Percentiles rank a stretch among this genome's conserved stretches.
phyloP scores from a whole-genome alignment of 2,329 filamentous ascomycete genomes.

The Dactylellina parvicollis region DNA sequence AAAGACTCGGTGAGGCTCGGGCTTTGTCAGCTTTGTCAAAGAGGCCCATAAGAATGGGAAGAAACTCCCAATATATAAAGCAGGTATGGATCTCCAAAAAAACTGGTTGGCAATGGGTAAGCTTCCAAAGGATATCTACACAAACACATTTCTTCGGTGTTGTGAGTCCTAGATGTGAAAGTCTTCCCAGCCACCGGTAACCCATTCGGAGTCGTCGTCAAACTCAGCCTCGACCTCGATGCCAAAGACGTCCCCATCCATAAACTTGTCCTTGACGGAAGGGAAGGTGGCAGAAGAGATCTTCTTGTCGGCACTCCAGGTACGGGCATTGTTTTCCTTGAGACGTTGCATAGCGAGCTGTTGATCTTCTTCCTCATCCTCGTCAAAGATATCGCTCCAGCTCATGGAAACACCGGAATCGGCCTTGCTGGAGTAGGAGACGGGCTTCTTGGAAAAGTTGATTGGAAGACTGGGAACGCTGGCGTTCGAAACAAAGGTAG shows the following conservation, averaged over 20 bases:
- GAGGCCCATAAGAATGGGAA: constrained; percentile 3
- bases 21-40: constrained; percentile 28
- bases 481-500: constrained; percentile 82
- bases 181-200: constrained; percentile 84
- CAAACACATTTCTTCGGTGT: constrained; percentile 23
- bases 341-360: constrained; percentile 68
- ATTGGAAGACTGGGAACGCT: constrained; percentile 64
- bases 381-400: constrained; percentile 98
- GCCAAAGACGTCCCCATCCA: constrained; percentile 64
- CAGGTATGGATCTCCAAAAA: constrained; percentile 54
- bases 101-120: constrained; percentile 59
- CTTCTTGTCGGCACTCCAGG: constrained; percentile 75
- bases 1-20: constrained; percentile 26
- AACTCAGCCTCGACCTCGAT: constrained; percentile 62
- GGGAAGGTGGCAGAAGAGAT: constrained; percentile 7
- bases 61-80: constrained; percentile 4
- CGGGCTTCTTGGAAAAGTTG: constrained; percentile 63
- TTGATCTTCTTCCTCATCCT: constrained; percentile 81
- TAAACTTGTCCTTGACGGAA: constrained; percentile 67
- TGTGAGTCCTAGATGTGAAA: constrained; percentile 38
- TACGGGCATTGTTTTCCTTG: constrained; percentile 70
- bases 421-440: constrained; percentile 50
- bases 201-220: constrained; percentile 76
- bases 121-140: constrained; percentile 26
- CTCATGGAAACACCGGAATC: constrained; percentile 82